phyloP scores from a whole-genome alignment of 2,329 filamentous ascomycete genomes.

The Ramularia endophylla region DNA sequence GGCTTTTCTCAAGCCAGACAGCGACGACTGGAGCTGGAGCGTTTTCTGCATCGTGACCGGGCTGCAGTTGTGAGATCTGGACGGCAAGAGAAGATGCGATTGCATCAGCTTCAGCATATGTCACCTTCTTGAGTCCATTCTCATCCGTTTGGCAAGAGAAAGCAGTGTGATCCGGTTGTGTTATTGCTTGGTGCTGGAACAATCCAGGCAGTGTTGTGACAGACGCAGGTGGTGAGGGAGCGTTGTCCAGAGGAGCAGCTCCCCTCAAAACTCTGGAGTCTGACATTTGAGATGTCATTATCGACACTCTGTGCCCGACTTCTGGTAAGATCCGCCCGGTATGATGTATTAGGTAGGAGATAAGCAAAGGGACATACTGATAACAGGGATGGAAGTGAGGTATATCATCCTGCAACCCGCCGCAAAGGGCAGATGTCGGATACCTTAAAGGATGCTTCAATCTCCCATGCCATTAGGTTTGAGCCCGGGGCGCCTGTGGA shows the following conservation, averaged over 20 bases:
- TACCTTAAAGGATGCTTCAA: too few species aligned
- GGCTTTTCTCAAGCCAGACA: constrained; percentile 20
- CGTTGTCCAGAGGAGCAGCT: constrained; percentile 10
- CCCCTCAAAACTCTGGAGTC: constrained; percentile 14
- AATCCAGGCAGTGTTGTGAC: constrained; percentile 17
- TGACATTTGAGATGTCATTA: background rate
- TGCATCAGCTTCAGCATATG: constrained; percentile 16
- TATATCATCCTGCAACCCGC: too few species aligned
- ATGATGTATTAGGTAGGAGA: too few species aligned
- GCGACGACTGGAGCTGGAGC: constrained; percentile 13
- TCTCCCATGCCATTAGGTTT: too few species aligned
- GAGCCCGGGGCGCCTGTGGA: too few species aligned
- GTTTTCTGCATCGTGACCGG: background rate
- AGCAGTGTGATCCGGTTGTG: constrained; percentile 12
- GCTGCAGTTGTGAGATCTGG: constrained; percentile 7
- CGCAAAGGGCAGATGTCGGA: too few species aligned
- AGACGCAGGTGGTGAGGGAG: constrained; percentile 11
- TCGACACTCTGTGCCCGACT: too few species aligned
- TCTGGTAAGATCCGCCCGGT: too few species aligned
- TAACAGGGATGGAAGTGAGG: too few species aligned
- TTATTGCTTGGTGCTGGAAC: constrained; percentile 13
- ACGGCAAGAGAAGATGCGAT: constrained; percentile 13
- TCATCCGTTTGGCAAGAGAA: constrained; percentile 15
- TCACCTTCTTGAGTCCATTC: constrained; percentile 11
- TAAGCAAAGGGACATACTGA: too few species aligned